phyloP scores from a whole-genome alignment of 164 flowering plant genomes.

The Piper betle region DNA sequence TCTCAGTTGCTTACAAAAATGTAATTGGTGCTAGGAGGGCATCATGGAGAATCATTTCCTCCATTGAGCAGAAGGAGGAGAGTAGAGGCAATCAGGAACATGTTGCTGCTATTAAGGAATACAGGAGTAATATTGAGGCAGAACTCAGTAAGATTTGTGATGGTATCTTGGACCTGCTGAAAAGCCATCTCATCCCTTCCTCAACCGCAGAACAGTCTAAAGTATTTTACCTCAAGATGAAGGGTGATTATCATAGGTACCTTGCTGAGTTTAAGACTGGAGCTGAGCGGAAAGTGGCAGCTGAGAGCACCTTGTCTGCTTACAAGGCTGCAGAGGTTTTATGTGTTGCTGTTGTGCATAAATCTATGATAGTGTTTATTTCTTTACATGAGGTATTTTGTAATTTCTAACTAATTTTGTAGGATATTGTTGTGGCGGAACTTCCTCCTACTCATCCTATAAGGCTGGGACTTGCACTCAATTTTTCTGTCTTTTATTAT shows the following conservation, averaged over 20 bases:
- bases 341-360: neutral
- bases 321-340: conserved; percentile 20
- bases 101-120: conserved; percentile 40
- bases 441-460: conserved; percentile 21
- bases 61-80: conserved; percentile 61
- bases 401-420: neutral
- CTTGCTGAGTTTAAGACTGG: conserved; percentile 72
- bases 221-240: conserved; percentile 70
- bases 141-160: conserved; percentile 57
- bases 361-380: neutral
- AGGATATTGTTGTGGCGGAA: neutral
- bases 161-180: conserved; percentile 52
- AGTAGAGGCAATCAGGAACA: conserved; percentile 52
- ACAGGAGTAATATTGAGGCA: conserved; percentile 55
- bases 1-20: conserved; percentile 60
- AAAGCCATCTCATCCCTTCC: conserved; percentile 37
- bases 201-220: conserved; percentile 49
- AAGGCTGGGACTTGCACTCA: conserved; percentile 70
- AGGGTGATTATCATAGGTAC: conserved; percentile 67
- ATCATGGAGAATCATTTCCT: conserved; percentile 61
- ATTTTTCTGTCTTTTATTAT: conserved; percentile 76
- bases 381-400: conserved; percentile 39
- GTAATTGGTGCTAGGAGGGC: conserved; percentile 64
- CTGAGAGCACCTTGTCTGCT: conserved; percentile 61
- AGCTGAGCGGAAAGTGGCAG: conserved; percentile 61